These are phyloP conservation scores for Xylaria bambusicola DNA, from an alignment of 495 filamentous ascomycete species.

Conservation along the genomic window DNA sequence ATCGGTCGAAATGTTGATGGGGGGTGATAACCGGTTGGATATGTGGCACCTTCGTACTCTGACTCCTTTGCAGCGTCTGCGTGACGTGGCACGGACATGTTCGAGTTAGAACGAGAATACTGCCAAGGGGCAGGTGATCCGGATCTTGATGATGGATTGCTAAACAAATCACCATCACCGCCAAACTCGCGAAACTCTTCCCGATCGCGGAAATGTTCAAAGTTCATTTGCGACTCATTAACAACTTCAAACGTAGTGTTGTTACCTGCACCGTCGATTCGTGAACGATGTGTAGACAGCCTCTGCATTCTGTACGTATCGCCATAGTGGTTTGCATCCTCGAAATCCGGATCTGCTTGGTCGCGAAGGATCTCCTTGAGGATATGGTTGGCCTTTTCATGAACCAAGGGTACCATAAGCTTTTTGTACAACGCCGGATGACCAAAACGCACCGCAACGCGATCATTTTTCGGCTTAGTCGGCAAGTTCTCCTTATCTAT, in stretches of 20 bases:
- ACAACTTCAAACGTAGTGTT: slow-evolving; percentile 71
- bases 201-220: slow-evolving; percentile 73
- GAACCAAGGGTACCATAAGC: slow-evolving; percentile 80
- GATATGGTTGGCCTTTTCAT: slow-evolving; percentile 68
- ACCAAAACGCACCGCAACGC: slow-evolving; percentile 68
- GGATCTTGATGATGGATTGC: slow-evolving; percentile 56
- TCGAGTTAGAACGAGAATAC: not conserved
- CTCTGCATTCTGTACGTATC: slow-evolving; percentile 61
- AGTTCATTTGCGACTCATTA: slow-evolving; percentile 72
- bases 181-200: slow-evolving; percentile 74
- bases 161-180: slow-evolving; percentile 66
- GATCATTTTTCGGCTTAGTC: slow-evolving; percentile 48
- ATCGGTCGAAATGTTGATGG: slow-evolving; percentile 1
- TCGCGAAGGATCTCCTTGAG: slow-evolving; percentile 69
- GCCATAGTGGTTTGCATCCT: slow-evolving; percentile 45
- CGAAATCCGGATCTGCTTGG: slow-evolving; percentile 52
- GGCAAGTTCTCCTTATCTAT: slow-evolving; percentile 43
- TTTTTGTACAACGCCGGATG: slow-evolving; percentile 78
- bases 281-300: slow-evolving; percentile 60
- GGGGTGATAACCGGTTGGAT: slow-evolving; percentile 20
- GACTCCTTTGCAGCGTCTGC: not conserved
- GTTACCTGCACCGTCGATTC: slow-evolving; percentile 58
- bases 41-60: slow-evolving; percentile 11
- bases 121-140: slow-evolving; percentile 49
- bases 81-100: not conserved